phyloP scores from a whole-genome alignment of 768 basidiomycete genomes.

The Coprinopsis strossmayeri region DNA sequence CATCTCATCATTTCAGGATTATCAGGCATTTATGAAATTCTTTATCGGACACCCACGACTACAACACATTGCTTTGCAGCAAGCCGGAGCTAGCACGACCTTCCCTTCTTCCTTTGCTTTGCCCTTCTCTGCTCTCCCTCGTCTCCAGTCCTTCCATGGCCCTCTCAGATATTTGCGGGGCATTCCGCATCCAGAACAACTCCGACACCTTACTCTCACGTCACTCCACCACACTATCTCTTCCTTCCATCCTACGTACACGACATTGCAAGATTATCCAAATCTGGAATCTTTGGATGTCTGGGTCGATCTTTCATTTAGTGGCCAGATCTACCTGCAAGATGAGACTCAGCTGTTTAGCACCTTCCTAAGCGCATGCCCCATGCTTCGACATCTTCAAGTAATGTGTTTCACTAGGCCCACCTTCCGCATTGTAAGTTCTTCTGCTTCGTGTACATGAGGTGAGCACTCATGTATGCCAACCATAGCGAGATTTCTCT shows the following conservation, averaged over 20 bases:
- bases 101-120: slow-evolving; percentile 21
- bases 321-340: slow-evolving; percentile 16
- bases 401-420: slow-evolving; percentile 30
- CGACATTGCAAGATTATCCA: slow-evolving; percentile 22
- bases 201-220: slow-evolving; percentile 24
- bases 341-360: slow-evolving; percentile 25
- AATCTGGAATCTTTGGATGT: slow-evolving; percentile 23
- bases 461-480: background rate
- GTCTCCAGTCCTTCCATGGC: slow-evolving; percentile 25
- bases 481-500: slow-evolving; percentile 26
- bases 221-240: slow-evolving; percentile 27
- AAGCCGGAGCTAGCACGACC: slow-evolving; percentile 21
- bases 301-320: slow-evolving; percentile 32
- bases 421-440: slow-evolving; percentile 27
- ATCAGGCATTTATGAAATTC: slow-evolving; percentile 26
- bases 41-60: slow-evolving; percentile 25
- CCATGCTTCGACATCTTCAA: slow-evolving; percentile 25
- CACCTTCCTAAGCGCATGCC: slow-evolving; percentile 23
- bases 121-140: slow-evolving; percentile 20
- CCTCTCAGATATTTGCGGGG: slow-evolving; percentile 24
- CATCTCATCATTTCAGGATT: slow-evolving; percentile 13
- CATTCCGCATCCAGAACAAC: slow-evolving; percentile 21
- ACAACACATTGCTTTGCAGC: slow-evolving; percentile 23
- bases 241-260: slow-evolving; percentile 25
- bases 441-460: background rate